These are phyloP conservation scores for Bigelowiella natans DNA, from an alignment of 78 protist genomes.

Conservation along the genomic window DNA sequence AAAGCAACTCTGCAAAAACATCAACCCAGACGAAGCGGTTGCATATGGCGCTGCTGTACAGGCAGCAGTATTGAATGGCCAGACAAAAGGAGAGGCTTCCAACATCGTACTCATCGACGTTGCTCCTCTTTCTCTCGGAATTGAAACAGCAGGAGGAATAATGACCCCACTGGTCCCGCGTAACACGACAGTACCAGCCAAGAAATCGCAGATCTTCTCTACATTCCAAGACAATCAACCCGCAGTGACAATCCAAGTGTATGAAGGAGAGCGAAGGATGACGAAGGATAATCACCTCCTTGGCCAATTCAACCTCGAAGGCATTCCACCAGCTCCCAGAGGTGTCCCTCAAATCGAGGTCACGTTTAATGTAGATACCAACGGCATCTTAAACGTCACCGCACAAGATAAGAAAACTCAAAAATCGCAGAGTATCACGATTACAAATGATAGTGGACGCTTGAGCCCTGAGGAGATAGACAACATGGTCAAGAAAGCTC, in stretches of 20 bases:
- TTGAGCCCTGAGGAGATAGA: constrained; percentile 78
- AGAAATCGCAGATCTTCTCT: constrained; percentile 26
- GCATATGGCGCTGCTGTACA: constrained; percentile 65
- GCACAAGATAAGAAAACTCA: constrained; percentile 88
- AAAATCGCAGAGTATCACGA: constrained; percentile 66
- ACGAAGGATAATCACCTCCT: constrained; percentile 69
- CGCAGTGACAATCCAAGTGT: constrained; percentile 24
- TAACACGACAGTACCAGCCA: constrained; percentile 36
- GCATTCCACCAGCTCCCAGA: constrained; percentile 87
- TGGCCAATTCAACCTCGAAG: constrained; percentile 28
- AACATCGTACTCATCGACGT: constrained; percentile 44
- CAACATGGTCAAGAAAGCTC: constrained; percentile 83
- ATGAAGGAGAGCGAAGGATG: constrained; percentile 63
- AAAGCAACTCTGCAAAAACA: constrained; percentile 61
- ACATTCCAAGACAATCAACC: constrained; percentile 52
- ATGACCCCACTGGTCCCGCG: constrained; percentile 39
- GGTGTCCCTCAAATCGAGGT: constrained; percentile 92
- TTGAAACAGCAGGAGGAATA: constrained; percentile 54
- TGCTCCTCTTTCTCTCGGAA: constrained; percentile 59
- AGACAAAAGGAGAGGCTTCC: not conserved
- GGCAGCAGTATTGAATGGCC: constrained; percentile 8
- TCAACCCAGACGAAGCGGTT: constrained; percentile 59
- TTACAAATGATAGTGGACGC: constrained; percentile 84
- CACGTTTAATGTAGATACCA: constrained; percentile 75
- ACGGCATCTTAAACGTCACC: constrained; percentile 80